phyloP scores from a whole-genome alignment of 352 stramenopile species.

The Phytophthora multivora region DNA sequence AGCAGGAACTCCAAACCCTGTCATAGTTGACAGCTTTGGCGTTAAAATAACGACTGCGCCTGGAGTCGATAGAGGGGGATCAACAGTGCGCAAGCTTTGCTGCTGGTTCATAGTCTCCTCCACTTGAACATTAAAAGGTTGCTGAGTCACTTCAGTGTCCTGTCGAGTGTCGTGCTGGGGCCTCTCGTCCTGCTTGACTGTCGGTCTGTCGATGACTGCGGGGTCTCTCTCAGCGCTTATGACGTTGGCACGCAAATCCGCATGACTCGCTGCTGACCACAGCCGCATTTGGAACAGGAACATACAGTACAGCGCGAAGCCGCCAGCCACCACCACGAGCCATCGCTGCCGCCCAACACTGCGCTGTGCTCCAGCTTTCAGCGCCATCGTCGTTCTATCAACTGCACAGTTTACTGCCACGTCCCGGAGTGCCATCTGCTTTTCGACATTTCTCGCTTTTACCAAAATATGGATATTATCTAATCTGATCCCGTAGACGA shows the following conservation, averaged over 20 bases:
- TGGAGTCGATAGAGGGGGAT: slow-evolving; percentile 10
- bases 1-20: not conserved
- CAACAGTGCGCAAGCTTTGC: slow-evolving; percentile 17
- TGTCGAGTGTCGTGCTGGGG: slow-evolving; percentile 4
- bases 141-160: not conserved
- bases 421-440: slow-evolving; percentile 1
- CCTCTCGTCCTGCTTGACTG: slow-evolving; percentile 4
- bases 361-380: slow-evolving; percentile 12
- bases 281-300: slow-evolving; percentile 31
- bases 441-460: slow-evolving; percentile 14
- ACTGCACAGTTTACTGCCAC: slow-evolving; percentile 21
- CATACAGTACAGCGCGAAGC: slow-evolving; percentile 30
- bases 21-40: not conserved
- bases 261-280: slow-evolving; percentile 24
- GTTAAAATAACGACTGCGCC: slow-evolving; percentile 9
- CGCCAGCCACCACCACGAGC: slow-evolving; percentile 7
- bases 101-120: not conserved
- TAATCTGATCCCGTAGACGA: slow-evolving; percentile 12
- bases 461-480: slow-evolving; percentile 3
- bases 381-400: slow-evolving; percentile 15
- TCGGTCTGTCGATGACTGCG: slow-evolving; percentile 2
- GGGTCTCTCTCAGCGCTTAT: slow-evolving; percentile 17
- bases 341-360: slow-evolving; percentile 22
- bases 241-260: slow-evolving; percentile 33
- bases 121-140: not conserved